Conservation (phyloP, 306 rosid species). For the Aeschynomene evenia region DNA sequence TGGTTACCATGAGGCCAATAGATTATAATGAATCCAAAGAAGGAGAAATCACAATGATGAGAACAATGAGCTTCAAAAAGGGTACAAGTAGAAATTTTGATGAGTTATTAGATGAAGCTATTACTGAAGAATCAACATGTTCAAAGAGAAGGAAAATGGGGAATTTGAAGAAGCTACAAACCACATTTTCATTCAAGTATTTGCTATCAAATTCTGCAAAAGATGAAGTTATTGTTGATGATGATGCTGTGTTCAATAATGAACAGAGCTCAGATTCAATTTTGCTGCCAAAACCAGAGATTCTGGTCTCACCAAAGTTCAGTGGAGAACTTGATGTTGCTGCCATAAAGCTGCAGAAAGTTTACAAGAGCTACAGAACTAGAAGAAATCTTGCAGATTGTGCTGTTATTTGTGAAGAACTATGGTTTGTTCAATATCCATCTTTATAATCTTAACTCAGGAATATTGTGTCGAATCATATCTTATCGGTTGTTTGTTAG, state of each 20-base stretch:
- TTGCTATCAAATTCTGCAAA: constrained; percentile 2
- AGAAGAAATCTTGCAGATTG: constrained; percentile 84
- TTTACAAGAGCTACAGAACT: constrained; percentile 74
- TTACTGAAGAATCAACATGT: constrained; percentile 38
- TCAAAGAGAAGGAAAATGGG: constrained; percentile 41
- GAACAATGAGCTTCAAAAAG: constrained; percentile 42
- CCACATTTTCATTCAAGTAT: constrained; percentile 38
- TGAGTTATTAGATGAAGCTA: constrained; percentile 15
- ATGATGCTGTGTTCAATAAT: constrained; percentile 8
- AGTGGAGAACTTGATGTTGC: constrained; percentile 52
- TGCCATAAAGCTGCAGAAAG: constrained; percentile 77
- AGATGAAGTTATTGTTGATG: constrained; percentile 20
- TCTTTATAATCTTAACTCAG: background rate
- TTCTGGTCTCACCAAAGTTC: constrained; percentile 33
- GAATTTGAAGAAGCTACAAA: constrained; percentile 40
- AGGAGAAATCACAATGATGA: constrained; percentile 33
- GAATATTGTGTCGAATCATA: too few relatives aligned
- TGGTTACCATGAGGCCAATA: constrained; percentile 28
- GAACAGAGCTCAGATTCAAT: constrained; percentile 4
- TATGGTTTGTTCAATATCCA: constrained; percentile 55
- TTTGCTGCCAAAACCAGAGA: constrained; percentile 26
- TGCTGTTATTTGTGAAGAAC: constrained; percentile 82
- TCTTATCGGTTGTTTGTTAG: too few relatives aligned
- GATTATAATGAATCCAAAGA: constrained; percentile 37
- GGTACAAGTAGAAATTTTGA: constrained; percentile 26